Evolutionary conservation across 257 asterid genomes (phyloP).

Genomic region (Coffea canephora): DNA sequence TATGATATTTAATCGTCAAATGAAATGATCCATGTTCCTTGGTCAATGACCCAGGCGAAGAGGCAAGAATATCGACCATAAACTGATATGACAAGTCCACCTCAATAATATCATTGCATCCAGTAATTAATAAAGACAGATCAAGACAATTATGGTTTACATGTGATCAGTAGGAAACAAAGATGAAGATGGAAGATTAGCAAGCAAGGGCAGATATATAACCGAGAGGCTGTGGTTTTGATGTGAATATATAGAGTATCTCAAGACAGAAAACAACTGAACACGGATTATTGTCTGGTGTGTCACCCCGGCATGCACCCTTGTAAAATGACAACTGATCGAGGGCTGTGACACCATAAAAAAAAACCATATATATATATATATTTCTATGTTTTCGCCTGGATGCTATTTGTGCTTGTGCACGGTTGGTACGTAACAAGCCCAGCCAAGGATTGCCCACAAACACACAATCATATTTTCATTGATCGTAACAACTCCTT

Average conservation of each 20-base stretch:
- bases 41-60: conserved; percentile 21
- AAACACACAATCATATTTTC: background rate
- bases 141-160: background rate
- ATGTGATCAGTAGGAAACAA: conserved; percentile 4
- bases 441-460: conserved; percentile 27
- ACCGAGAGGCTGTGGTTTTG: conserved; percentile 5
- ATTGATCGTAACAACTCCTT: conserved; percentile 25
- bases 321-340: conserved; percentile 30
- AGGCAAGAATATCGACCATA: conserved; percentile 28
- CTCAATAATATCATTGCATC: conserved; percentile 2
- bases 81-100: conserved; percentile 22
- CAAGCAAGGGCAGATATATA: conserved; percentile 4
- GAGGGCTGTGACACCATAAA: conserved; percentile 11
- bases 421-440: conserved; percentile 32
- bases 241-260: background rate
- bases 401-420: conserved; percentile 11
- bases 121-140: background rate
- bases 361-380: background rate
- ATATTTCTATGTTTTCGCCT: background rate
- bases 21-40: background rate
- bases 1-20: background rate
- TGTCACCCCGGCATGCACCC: conserved; percentile 60
- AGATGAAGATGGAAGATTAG: conserved; percentile 7
- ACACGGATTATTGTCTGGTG: conserved; percentile 35
- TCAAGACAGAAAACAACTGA: conserved; percentile 38